phyloP scores from a whole-genome alignment of 495 filamentous ascomycete species.

The Aspergillus kassunensis region DNA sequence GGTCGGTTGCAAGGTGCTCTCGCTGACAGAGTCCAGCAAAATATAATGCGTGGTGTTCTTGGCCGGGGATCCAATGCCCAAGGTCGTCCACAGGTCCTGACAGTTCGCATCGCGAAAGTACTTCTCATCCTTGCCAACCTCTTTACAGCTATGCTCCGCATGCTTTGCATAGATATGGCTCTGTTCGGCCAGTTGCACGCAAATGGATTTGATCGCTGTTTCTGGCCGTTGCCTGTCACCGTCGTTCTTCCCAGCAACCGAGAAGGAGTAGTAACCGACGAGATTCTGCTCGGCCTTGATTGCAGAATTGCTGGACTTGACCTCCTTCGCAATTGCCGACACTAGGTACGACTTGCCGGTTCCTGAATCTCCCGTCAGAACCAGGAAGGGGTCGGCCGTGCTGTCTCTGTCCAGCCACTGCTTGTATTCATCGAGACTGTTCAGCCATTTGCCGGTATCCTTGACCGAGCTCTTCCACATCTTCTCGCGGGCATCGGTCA shows the following conservation, averaged over 20 bases:
- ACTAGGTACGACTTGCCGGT: constrained; percentile 20
- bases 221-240: constrained; percentile 15
- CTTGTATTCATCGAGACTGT: constrained; percentile 8
- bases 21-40: constrained; percentile 20
- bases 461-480: constrained; percentile 15
- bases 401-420: constrained; percentile 11
- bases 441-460: constrained; percentile 16
- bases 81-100: constrained; percentile 18
- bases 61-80: constrained; percentile 19
- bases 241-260: constrained; percentile 11
- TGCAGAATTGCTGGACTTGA: constrained; percentile 7
- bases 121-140: constrained; percentile 9
- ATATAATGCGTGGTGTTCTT: constrained; percentile 18
- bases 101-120: constrained; percentile 22
- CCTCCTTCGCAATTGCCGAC: constrained; percentile 17
- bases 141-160: constrained; percentile 12
- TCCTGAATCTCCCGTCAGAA: constrained; percentile 18
- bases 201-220: constrained; percentile 22
- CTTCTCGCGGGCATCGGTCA: constrained; percentile 8
- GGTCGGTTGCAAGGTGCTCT: background rate
- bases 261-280: constrained; percentile 22
- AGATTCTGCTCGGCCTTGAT: constrained; percentile 14
- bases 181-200: constrained; percentile 22
- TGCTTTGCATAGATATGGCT: constrained; percentile 18
- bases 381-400: constrained; percentile 10